Conservation (phyloP, 2,329 filamentous ascomycete genomes). For the Tolypocladium sp. region DNA sequence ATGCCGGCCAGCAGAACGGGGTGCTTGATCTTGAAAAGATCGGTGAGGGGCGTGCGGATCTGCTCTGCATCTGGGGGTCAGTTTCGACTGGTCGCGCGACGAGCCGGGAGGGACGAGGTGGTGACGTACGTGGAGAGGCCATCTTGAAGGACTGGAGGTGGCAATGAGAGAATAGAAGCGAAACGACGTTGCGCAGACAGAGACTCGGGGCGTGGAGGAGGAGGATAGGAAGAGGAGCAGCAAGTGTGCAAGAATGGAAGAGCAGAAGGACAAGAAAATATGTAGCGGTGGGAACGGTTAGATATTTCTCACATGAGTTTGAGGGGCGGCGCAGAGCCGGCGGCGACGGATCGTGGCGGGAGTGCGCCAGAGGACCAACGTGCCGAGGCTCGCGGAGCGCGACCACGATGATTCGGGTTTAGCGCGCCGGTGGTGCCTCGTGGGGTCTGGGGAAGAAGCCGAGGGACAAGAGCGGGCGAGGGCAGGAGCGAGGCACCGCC, state of each 20-base stretch:
- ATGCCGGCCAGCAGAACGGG: constrained; percentile 93
- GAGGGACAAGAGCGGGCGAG: background rate
- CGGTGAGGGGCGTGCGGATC: constrained; percentile 85
- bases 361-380: background rate
- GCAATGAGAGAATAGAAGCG: background rate
- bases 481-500: background rate
- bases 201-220: background rate
- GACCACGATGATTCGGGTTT: background rate
- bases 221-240: background rate
- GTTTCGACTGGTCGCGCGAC: background rate
- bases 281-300: constrained; percentile 1
- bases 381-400: constrained; percentile 1
- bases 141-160: constrained; percentile 34
- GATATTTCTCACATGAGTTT: constrained; percentile 1
- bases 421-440: background rate
- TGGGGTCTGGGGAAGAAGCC: constrained; percentile 4
- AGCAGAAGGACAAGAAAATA: background rate
- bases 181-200: background rate
- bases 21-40: constrained; percentile 97
- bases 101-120: background rate
- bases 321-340: background rate
- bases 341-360: background rate
- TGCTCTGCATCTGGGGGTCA: constrained; percentile 18
- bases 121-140: constrained; percentile 69
- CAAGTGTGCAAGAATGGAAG: background rate